Percentiles rank a stretch among this genome's conserved stretches.
phyloP scores from a whole-genome alignment of 148 eudicot genomes.

The Fallopia convolvulus region DNA sequence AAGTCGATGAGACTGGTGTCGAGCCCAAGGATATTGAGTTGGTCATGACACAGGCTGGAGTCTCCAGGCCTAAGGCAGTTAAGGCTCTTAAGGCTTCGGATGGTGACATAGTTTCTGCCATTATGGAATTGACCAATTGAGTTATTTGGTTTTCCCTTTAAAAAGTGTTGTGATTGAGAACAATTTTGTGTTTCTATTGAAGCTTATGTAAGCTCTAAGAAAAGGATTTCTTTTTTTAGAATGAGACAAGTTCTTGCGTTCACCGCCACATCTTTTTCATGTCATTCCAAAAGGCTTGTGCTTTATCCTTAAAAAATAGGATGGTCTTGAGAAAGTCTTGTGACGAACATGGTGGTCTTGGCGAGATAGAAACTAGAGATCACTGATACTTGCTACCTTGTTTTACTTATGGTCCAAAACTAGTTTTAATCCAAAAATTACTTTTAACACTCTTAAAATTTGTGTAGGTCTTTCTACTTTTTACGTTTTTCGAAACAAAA shows the following conservation, averaged over 20 bases:
- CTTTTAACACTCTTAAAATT: no score
- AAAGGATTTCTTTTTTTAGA: background rate
- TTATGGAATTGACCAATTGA: slow-evolving; percentile 77
- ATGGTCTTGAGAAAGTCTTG: background rate
- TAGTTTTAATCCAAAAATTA: no score
- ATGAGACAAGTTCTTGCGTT: background rate
- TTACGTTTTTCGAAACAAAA: no score
- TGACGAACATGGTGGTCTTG: no score
- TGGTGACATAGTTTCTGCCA: slow-evolving; percentile 81
- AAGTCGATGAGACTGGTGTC: slow-evolving; percentile 66
- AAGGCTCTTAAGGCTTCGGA: slow-evolving; percentile 66
- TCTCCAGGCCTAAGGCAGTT: slow-evolving; percentile 59
- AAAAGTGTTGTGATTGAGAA: background rate
- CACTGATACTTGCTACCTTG: no score
- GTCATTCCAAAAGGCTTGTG: background rate
- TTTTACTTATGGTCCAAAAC: no score
- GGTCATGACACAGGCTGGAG: slow-evolving; percentile 88
- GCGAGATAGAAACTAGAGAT: no score
- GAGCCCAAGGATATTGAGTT: slow-evolving; percentile 75
- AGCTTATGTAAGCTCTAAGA: background rate
- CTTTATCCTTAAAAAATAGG: background rate
- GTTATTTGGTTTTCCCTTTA: background rate
- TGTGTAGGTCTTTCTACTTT: no score
- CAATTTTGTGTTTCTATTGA: background rate
- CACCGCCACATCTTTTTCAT: background rate